phyloP scores from a whole-genome alignment of 108 stramenopile genomes.

The Fistulifera pelliculosa region DNA sequence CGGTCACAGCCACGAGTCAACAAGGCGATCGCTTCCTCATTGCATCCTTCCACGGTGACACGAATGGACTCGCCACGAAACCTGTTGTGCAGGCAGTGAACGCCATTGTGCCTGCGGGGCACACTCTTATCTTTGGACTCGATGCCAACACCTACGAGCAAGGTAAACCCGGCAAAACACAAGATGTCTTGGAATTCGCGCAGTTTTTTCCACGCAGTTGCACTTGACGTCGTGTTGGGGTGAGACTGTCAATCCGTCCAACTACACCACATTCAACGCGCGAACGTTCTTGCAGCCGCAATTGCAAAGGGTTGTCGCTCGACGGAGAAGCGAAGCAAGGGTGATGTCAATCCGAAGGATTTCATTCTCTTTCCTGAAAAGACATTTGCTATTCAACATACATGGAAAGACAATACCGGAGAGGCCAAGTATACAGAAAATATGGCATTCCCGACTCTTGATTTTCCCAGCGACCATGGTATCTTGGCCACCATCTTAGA shows the following conservation, averaged over 20 bases:
- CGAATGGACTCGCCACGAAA: conserved; percentile 81
- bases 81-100: conserved; percentile 66
- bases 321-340: conserved; percentile 42
- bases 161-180: conserved; percentile 60
- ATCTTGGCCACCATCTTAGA: conserved; percentile 57
- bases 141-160: conserved; percentile 85
- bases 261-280: conserved; percentile 69
- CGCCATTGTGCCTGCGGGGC: conserved; percentile 22
- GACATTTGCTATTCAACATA: conserved; percentile 35
- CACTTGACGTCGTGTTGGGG: conserved; percentile 72
- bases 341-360: conserved; percentile 86
- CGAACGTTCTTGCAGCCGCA: conserved; percentile 80
- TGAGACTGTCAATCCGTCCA: conserved; percentile 45
- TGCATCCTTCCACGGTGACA: conserved; percentile 85
- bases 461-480: conserved; percentile 84
- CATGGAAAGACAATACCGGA: conserved; percentile 85
- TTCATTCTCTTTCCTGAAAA: conserved; percentile 70
- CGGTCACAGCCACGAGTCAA: conserved; percentile 32
- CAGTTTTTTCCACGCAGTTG: conserved; percentile 26
- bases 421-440: conserved; percentile 52
- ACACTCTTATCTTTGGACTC: conserved; percentile 75
- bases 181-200: conserved; percentile 67
- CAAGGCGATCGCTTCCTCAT: conserved; percentile 44
- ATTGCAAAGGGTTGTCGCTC: conserved; percentile 75
- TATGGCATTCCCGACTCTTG: conserved; percentile 78